phyloP scores from a whole-genome alignment of 371 early-diverging fungal genomes.

The Coemansia sp. region DNA sequence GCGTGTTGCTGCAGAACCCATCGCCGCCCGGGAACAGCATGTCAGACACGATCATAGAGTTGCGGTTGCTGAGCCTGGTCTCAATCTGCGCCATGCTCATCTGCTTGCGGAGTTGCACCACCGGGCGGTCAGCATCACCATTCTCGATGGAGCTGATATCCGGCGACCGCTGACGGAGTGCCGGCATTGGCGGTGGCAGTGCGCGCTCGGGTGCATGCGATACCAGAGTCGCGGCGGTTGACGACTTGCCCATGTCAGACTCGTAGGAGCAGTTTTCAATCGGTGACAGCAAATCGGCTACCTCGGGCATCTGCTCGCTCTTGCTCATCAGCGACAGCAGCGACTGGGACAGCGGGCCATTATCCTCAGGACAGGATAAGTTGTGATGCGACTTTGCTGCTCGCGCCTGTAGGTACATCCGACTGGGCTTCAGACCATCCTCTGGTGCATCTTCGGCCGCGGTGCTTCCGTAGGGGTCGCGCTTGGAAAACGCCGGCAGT shows the following conservation, averaged over 20 bases:
- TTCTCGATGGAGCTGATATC: background rate
- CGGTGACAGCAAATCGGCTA: constrained; percentile 31
- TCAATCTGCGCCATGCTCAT: constrained; percentile 39
- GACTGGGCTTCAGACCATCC: background rate
- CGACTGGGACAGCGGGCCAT: constrained; percentile 24
- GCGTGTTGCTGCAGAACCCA: background rate
- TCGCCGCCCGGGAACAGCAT: constrained; percentile 11
- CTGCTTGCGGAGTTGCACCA: constrained; percentile 17
- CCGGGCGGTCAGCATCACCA: background rate
- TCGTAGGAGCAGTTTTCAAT: constrained; percentile 17
- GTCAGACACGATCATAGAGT: constrained; percentile 36
- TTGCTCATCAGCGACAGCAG: constrained; percentile 32
- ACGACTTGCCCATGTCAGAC: constrained; percentile 11
- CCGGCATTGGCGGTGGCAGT: constrained; percentile 7
- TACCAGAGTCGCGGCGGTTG: constrained; percentile 12
- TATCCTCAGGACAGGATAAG: constrained; percentile 11
- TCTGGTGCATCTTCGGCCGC: background rate
- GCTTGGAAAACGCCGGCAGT: constrained; percentile 17
- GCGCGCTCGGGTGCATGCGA: constrained; percentile 9
- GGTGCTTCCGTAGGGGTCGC: background rate
- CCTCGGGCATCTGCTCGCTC: constrained; percentile 31
- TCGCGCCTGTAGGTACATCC: constrained; percentile 4
- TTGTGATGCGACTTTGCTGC: constrained; percentile 42
- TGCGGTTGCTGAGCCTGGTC: constrained; percentile 21
- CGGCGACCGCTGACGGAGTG: too few species aligned